Percentiles rank a stretch among this genome's conserved stretches.
Evolutionary conservation across 1,139 yeast species (phyloP).

Genomic region (Blastobotrys malaysiensis): DNA sequence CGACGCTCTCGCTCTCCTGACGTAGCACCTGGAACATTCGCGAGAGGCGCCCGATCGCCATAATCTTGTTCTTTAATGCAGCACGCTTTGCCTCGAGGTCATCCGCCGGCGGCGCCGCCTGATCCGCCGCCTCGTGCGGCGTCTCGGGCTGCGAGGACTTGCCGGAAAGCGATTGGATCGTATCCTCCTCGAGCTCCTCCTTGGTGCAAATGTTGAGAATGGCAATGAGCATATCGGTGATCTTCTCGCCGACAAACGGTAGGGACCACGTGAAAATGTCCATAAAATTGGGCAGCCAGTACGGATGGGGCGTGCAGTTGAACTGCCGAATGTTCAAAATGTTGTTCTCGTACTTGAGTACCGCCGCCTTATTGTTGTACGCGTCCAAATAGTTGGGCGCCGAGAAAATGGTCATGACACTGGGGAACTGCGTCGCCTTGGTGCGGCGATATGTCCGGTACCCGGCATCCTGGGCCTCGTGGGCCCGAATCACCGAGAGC

Average conservation of each 20-base stretch:
- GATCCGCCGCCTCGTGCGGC: neutral
- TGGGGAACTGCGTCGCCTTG: constrained; percentile 84
- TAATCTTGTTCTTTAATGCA: constrained; percentile 77
- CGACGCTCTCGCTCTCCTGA: constrained; percentile 84
- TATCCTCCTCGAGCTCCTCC: constrained; percentile 80
- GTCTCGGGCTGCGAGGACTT: constrained; percentile 10
- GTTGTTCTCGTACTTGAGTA: constrained; percentile 78
- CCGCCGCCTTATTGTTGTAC: constrained; percentile 94
- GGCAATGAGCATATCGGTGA: constrained; percentile 88
- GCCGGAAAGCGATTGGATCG: constrained; percentile 4
- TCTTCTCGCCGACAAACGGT: constrained; percentile 95
- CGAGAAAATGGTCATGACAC: constrained; percentile 84
- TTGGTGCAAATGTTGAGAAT: constrained; percentile 91
- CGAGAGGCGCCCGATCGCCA: constrained; percentile 92
- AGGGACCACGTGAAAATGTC: constrained; percentile 97
- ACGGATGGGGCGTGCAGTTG: constrained; percentile 90
- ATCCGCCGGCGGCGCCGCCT: constrained; percentile 2
- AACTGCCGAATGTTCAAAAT: constrained; percentile 96
- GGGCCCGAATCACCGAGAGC: constrained; percentile 84
- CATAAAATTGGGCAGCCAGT: constrained; percentile 96
- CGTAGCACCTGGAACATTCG: constrained; percentile 88
- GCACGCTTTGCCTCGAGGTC: constrained; percentile 42
- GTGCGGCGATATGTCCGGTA: constrained; percentile 91
- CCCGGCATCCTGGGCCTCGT: constrained; percentile 97
- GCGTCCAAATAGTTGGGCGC: constrained; percentile 95